A percentile compares a stretch with the other conserved stretches of the same genome.
phyloP scores from a whole-genome alignment of 495 filamentous ascomycete genomes.

The Aspergillus nidulans region DNA sequence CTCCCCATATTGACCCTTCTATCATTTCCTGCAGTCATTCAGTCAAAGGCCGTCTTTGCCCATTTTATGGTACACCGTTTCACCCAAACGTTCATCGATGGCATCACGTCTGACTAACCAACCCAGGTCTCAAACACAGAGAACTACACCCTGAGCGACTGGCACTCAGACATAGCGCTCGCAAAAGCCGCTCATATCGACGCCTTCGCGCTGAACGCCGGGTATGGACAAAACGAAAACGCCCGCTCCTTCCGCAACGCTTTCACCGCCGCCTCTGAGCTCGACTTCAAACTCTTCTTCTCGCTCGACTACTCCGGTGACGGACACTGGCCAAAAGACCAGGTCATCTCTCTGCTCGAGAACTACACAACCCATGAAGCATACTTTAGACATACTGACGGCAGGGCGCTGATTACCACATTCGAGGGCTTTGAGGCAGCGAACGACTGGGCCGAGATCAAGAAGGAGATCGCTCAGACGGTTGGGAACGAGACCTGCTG shows the following conservation, averaged over 20 bases:
- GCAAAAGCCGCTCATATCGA: constrained; percentile 63
- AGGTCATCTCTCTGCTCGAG: constrained; percentile 54
- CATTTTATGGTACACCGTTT: constrained; percentile 6
- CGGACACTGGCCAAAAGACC: constrained; percentile 50
- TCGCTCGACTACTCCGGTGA: constrained; percentile 66
- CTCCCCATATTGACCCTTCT: neutral
- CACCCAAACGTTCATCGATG: no score
- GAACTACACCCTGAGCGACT: constrained; percentile 38
- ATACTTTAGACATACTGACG: constrained; percentile 46
- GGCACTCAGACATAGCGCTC: constrained; percentile 53
- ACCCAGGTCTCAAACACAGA: constrained; percentile 24
- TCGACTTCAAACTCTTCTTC: constrained; percentile 61
- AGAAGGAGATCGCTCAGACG: constrained; percentile 28
- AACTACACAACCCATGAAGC: constrained; percentile 46
- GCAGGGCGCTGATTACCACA: constrained; percentile 61
- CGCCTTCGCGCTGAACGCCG: constrained; percentile 71
- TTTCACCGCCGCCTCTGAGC: constrained; percentile 50
- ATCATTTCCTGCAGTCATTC: neutral
- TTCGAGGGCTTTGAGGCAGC: constrained; percentile 64
- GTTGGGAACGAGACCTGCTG: neutral
- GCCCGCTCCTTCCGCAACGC: constrained; percentile 44
- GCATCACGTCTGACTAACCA: neutral
- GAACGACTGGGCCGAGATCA: constrained; percentile 56
- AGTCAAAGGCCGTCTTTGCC: constrained; percentile 5
- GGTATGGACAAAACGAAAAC: constrained; percentile 42